Base-by-base conservation (phyloP, 805 yeast species). In the Saccharomycopsis guyanensis region DNA sequence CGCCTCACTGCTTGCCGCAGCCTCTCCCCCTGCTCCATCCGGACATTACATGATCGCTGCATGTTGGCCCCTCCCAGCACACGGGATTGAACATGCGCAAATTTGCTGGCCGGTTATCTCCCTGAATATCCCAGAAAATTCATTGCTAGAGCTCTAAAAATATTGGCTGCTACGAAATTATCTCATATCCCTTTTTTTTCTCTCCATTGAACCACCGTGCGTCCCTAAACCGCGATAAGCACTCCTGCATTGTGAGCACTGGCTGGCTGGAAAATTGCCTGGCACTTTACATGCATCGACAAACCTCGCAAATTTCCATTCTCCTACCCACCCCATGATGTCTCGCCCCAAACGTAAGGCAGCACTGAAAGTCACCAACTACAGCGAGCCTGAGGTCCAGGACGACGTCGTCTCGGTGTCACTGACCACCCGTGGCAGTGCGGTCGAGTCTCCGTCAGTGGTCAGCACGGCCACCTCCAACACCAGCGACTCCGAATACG, bases 281-380 rank as follows among this genome's bases (percentile, higher is more conserved):
- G n/a, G n/a, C n/a, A n/a, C n/a, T n/a, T n/a, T 6, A 10, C 29
- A 25, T 25, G 10, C 29, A 25, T 25, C 29, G 29, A 25, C 29
- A 25, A n/a, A n/a, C n/a, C 10, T 25, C 10, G 10, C 29, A 25
- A 10, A 25, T 10, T 25, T 25, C 10, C 29, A 7, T 25, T 15
- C 37, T 33, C 10, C 20, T 10, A 33, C 6, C 37, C 20, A 15
- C 40, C 19, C 23, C 40, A 37, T 8, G 7, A 37, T 37, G 40
- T 42, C 49, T n/a, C 38, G 53, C 25, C 53, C 53, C 20, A 50
- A 37, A 33, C 47, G 53, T 40, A 46, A 31, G 32, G 53, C 53
- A 1, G 53, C 49, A 3, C 46, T 42, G 38, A 50, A 47, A 35
- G 27, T 50, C 31, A 41, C 43, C 18, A 47, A 36, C 18, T 50